These are phyloP conservation scores for Allium fistulosum DNA, from an alignment of 106 monocot species.

Conservation along the genomic window DNA sequence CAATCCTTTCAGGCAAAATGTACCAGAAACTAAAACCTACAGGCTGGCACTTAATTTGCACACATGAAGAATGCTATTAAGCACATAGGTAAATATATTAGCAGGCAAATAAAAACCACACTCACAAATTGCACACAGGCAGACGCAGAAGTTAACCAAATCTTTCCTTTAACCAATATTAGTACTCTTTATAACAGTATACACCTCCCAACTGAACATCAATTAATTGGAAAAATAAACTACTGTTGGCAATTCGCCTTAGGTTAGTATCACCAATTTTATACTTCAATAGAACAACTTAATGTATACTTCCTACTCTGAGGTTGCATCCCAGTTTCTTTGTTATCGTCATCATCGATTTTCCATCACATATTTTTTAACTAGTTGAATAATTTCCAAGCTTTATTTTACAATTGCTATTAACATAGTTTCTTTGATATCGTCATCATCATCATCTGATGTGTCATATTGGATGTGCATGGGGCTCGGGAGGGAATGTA, in stretches of 20 bases:
- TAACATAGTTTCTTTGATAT: background rate
- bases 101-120: no score
- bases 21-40: no score
- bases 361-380: background rate
- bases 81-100: no score
- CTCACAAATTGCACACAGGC: no score
- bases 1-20: no score
- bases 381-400: background rate
- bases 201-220: no score
- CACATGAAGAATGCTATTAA: no score
- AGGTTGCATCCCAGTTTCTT: background rate
- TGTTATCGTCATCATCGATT: conserved; percentile 3
- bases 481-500: conserved; percentile 48
- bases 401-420: background rate
- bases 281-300: background rate
- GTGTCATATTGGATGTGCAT: conserved; percentile 29
- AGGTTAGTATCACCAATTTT: background rate
- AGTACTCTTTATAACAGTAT: no score
- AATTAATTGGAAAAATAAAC: background rate
- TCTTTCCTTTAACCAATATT: no score
- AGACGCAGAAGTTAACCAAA: no score
- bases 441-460: background rate
- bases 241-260: background rate
- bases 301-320: background rate
- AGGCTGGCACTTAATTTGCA: no score